phyloP scores from a whole-genome alignment of 129 eudicot genomes.

The Chrysanthemum makinoi region DNA sequence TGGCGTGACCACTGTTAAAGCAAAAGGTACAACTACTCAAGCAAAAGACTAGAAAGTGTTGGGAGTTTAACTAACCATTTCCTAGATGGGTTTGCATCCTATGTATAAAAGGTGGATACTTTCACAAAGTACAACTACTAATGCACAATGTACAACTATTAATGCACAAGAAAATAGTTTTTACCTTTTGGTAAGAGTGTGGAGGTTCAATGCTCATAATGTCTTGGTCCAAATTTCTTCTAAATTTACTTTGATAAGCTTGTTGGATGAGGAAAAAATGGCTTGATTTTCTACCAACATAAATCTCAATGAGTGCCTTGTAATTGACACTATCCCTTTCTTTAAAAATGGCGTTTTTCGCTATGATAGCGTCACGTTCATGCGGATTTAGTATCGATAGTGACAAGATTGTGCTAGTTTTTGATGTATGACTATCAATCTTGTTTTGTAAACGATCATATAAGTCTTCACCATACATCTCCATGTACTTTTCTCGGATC shows the following conservation, averaged over 20 bases:
- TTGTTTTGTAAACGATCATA: constrained; percentile 27
- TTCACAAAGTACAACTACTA: background rate
- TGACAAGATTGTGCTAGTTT: constrained; percentile 39
- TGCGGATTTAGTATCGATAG: constrained; percentile 51
- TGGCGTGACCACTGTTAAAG: too few species aligned
- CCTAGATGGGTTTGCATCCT: background rate
- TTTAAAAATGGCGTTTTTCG: constrained; percentile 50
- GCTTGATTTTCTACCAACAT: constrained; percentile 69
- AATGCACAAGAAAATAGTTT: constrained; percentile 5
- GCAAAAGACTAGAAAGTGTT: background rate
- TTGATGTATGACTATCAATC: constrained; percentile 10
- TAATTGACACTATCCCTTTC: constrained; percentile 33
- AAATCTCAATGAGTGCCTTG: constrained; percentile 67
- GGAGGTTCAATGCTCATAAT: constrained; percentile 63
- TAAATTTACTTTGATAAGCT: constrained; percentile 59
- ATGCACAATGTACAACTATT: background rate
- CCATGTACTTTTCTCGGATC: constrained; percentile 50
- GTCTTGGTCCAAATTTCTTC: constrained; percentile 61
- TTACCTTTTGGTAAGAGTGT: constrained; percentile 72
- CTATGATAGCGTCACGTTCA: constrained; percentile 61
- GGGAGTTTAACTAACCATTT: background rate
- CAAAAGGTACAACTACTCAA: too few species aligned
- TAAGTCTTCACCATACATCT: constrained; percentile 63
- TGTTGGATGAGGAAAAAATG: constrained; percentile 70
- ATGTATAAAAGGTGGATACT: constrained; percentile 4